These are phyloP conservation scores for Vitis amurensis DNA, from an alignment of 164 flowering plant genomes.

Conservation along the genomic window DNA sequence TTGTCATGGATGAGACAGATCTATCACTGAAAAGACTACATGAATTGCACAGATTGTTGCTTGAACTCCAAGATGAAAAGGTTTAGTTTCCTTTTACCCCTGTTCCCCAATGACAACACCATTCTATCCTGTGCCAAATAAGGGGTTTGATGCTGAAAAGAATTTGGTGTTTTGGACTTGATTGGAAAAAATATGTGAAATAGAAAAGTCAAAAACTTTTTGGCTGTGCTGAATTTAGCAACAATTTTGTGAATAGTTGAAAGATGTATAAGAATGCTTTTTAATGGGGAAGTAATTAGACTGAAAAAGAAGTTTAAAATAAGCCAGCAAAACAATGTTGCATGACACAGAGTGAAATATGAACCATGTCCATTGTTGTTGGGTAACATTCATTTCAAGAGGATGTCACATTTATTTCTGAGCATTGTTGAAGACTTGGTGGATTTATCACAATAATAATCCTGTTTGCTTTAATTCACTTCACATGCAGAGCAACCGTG, in stretches of 20 bases:
- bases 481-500: slow-evolving; percentile 52
- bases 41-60: slow-evolving; percentile 29
- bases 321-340: too few species aligned
- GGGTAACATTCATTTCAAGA: too few species aligned
- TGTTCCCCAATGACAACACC: neutral
- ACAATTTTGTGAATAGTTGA: neutral
- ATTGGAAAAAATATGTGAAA: neutral
- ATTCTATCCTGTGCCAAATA: neutral
- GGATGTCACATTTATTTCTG: too few species aligned
- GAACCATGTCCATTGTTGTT: too few species aligned
- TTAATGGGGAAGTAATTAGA: neutral
- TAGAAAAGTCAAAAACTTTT: neutral
- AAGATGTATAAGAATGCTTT: neutral
- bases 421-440: neutral
- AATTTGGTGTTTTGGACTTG: neutral
- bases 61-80: slow-evolving; percentile 42
- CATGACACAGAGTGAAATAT: too few species aligned
- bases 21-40: slow-evolving; percentile 40
- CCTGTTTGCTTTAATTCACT: neutral
- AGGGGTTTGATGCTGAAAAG: neutral
- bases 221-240: neutral
- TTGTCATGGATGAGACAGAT: slow-evolving; percentile 32
- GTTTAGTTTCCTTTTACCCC: slow-evolving; percentile 15
- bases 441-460: neutral
- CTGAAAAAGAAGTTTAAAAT: too few species aligned